Evolutionary conservation across 2,329 filamentous ascomycete species (phyloP), one percentile per base, ranked within the genome.

Genomic region (Cladophialophora immunda): DNA sequence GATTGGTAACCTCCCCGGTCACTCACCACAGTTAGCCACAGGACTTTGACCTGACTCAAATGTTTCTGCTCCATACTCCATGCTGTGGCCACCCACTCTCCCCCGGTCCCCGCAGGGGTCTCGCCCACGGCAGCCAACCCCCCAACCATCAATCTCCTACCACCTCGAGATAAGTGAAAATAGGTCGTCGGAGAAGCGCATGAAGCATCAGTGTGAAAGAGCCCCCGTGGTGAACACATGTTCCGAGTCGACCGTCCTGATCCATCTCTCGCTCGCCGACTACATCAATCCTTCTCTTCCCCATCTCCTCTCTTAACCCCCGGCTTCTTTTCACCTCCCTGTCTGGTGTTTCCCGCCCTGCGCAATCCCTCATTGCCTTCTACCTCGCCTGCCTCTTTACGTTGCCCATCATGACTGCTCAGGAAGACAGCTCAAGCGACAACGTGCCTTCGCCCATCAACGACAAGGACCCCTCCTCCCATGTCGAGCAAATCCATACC

Each of bases 401-500:
- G 11, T 56, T 34, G 64, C 65, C 62, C 63, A 62, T 36, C 68
- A 70, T 70, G 68, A 47, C 62, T 36, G 45, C 59, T 25, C 36
- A 58, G n/a, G 59, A 56, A 15, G 52, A 69, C 50, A 64, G 58
- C 54, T 69, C 69, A 56, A 66, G 67, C 41, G 64, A 67, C 32
- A 66, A 45, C 15, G 60, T 62, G 17, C 34, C 58, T 29, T 67
- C 64, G 17, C 66, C 67, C 5, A 54, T 55, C 9, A 27, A 60
- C 17, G 58, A 70, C 25, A 69, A 70, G 53, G 78, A 78, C 57
- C 58, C 65, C 19, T 54, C 64, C 7, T 64, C 68, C 25, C 74
- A 75, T 65, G 68, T 76, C 47, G 73, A 74, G 50, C 69, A 73
- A 55, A 66, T 74, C 34, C 73, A 72, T 58, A 74, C 75, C 29